These are phyloP conservation scores for Aspergillus bombycis DNA, from an alignment of 2,329 filamentous ascomycete genomes.

Conservation along the genomic window DNA sequence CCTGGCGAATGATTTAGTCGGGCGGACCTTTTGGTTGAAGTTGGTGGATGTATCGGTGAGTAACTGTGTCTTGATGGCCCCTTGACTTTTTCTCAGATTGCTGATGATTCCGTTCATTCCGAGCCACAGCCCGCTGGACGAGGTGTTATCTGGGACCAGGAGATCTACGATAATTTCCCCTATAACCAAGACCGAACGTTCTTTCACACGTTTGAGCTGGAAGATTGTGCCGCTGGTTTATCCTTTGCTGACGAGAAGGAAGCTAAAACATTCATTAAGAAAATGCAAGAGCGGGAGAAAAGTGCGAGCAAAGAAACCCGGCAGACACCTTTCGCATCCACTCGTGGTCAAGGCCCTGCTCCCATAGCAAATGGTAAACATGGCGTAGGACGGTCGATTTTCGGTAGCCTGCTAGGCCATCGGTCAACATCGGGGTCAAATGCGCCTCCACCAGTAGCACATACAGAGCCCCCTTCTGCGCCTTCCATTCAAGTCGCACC, in stretches of 20 bases:
- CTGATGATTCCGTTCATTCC: conserved; percentile 13
- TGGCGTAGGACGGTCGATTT: conserved; percentile 55
- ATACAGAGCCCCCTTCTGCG: conserved; percentile 25
- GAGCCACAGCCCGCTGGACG: conserved; percentile 67
- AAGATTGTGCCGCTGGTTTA: conserved; percentile 85
- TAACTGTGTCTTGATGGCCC: conserved; percentile 24
- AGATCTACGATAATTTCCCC: conserved; percentile 91
- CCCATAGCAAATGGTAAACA: conserved; percentile 47
- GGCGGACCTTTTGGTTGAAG: conserved; percentile 96
- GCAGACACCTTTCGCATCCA: conserved; percentile 70
- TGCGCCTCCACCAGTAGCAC: conserved; percentile 29
- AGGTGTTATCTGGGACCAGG: conserved; percentile 95
- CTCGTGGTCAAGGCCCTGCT: conserved; percentile 52
- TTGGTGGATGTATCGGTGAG: conserved; percentile 92
- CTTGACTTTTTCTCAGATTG: neutral
- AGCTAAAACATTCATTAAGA: conserved; percentile 94
- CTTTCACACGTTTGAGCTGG: conserved; percentile 96
- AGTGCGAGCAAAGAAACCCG: conserved; percentile 87
- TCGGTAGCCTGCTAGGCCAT: conserved; percentile 55
- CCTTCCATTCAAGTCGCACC: conserved; percentile 37
- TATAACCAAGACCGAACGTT: conserved; percentile 98
- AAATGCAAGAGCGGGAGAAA: conserved; percentile 95
- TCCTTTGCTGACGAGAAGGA: conserved; percentile 98
- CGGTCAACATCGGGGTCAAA: conserved; percentile 49
- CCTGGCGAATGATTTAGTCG: conserved; percentile 89